phyloP scores from a whole-genome alignment of 2,329 filamentous ascomycete species.

The Botrytis fabae region DNA sequence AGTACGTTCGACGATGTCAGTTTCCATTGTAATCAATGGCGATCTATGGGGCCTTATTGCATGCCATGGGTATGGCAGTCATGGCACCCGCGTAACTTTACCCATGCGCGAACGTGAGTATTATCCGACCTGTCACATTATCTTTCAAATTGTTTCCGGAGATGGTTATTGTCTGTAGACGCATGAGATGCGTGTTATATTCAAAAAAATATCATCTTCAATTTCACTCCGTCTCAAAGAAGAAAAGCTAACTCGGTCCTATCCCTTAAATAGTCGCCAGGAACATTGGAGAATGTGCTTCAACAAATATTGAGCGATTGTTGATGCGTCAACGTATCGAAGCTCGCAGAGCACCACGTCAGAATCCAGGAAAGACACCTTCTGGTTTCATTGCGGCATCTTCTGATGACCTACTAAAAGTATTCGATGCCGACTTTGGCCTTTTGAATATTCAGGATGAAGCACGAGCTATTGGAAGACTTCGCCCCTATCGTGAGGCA shows the following conservation, averaged over 20 bases:
- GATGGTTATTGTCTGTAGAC: background rate
- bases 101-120: constrained; percentile 55
- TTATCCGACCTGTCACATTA: background rate
- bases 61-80: constrained; percentile 75
- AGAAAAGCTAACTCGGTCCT: background rate
- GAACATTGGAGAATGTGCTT: constrained; percentile 54
- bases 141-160: background rate
- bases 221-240: background rate
- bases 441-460: constrained; percentile 83
- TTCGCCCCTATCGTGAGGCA: constrained; percentile 80
- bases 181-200: background rate
- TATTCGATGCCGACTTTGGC: constrained; percentile 50
- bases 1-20: constrained; percentile 89
- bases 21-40: constrained; percentile 82
- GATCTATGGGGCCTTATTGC: constrained; percentile 87
- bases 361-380: constrained; percentile 23
- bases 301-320: constrained; percentile 41
- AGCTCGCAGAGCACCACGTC: constrained; percentile 26
- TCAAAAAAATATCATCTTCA: background rate
- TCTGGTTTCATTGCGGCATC: constrained; percentile 30
- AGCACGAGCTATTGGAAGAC: constrained; percentile 77
- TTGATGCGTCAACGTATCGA: constrained; percentile 26
- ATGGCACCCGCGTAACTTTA: constrained; percentile 52
- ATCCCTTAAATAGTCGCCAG: constrained; percentile 59
- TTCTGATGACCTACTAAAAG: constrained; percentile 28